Percentiles rank a stretch among this genome's conserved stretches.
These are phyloP conservation scores for Monosporascus sp. DNA, from an alignment of 2,329 filamentous ascomycete species.

Conservation along the genomic window DNA sequence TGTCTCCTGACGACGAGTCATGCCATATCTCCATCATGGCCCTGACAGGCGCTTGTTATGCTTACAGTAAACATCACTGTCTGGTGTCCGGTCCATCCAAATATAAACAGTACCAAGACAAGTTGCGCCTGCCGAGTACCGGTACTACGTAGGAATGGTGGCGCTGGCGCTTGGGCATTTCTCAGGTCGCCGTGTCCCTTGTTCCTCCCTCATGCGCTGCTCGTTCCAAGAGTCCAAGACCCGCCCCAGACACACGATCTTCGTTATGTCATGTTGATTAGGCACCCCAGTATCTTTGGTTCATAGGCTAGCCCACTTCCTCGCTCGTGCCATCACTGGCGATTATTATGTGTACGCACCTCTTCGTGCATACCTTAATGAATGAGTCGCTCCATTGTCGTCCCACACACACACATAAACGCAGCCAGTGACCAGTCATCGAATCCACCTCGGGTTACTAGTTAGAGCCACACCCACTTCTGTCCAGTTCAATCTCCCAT, in stretches of 20 bases:
- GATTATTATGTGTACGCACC: no score
- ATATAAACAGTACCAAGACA: neutral
- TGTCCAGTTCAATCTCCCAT: slow-evolving; percentile 4
- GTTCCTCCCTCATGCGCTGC: neutral
- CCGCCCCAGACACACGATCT: neutral
- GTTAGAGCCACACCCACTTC: slow-evolving; percentile 4
- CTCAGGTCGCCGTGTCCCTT: neutral
- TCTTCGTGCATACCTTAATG: no score
- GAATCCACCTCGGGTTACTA: neutral
- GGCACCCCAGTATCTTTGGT: no score
- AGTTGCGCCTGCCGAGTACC: neutral
- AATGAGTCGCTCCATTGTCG: slow-evolving; percentile 26
- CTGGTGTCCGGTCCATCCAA: neutral
- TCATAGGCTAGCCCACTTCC: no score
- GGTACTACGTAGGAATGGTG: neutral
- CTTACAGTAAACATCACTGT: slow-evolving; percentile 16
- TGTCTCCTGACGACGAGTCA: slow-evolving; percentile 11
- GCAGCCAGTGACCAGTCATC: neutral
- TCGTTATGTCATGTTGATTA: neutral
- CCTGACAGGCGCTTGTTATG: slow-evolving; percentile 16
- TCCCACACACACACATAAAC: slow-evolving; percentile 19
- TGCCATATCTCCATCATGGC: slow-evolving; percentile 15
- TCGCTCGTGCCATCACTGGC: no score
- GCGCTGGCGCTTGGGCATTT: neutral
- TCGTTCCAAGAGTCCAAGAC: neutral